Evolutionary conservation across 805 yeast genomes (phyloP), one percentile per base, ranked within the genome.

Genomic region (Starmerella stigmatis): DNA sequence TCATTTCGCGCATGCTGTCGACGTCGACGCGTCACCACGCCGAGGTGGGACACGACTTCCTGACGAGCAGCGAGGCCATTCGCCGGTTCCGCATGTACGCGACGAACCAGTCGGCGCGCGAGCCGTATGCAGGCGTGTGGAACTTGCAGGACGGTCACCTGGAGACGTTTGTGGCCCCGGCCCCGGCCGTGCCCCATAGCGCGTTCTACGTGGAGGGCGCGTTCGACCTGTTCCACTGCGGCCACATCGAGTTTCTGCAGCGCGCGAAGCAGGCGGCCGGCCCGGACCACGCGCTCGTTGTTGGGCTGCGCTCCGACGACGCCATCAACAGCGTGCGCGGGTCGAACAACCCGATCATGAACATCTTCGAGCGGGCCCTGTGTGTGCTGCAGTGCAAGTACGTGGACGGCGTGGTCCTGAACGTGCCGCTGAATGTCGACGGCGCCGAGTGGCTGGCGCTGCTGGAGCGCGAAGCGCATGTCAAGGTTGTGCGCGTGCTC

Each of bases 191-290:
- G 27, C 17, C 44, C 5, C 33, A 30, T 20, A 19, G 26, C 11
- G 31, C 31, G 11, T 36, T 34, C 41, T 85, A 81, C 57, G 71
- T 85, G 15, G 81, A 77, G 52, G 97, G 96, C 11, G 81, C 82
- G 1, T 92, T 88, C 66, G 98, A 92, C 62, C 69, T 92, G 44
- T 88, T 92, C 65, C 86, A 86, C 61, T 86, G 94, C 17, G 96
- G 94, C 17, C 96, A 92, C 61, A 84, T 89, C 46, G 81, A 78
- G 53, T 80, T 80, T 9, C 67, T 89, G 50, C 66, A 72, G 46
- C 60, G 67, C 13, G 71, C 81, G 19, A 59, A 69, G 26, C 62
- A 62, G 28, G 53, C 57, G 19, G 73, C 76, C 0, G 58, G 57
- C 13, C 61, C 57, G 2, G 61, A 63, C 9, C 72, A 75, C 3